Evolutionary conservation across 257 asterid genomes (phyloP), one percentile per base, ranked within the genome.

Genomic region (Catharanthus roseus): DNA sequence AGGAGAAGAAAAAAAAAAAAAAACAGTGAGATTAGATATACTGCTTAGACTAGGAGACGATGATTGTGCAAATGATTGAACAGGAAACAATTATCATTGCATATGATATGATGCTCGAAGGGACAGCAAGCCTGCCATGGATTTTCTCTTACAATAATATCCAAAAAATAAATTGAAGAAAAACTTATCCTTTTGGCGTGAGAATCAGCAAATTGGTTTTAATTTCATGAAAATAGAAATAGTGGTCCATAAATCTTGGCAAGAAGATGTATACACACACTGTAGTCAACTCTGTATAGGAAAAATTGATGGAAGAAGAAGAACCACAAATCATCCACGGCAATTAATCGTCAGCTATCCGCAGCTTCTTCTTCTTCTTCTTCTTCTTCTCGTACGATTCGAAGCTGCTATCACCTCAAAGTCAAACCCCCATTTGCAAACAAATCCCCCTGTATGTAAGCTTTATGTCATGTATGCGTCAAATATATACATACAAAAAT

Each of bases 381-480:
- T 38, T 58, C 75, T 65, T 69, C 69, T 75, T 71, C 64, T 67
- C 80, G 70, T 67, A 67, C 75, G 53, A 69, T 75, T 56, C 57
- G 45, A 79, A 71, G 62, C 41, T 67, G 63, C 31, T 19, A 58
- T 41, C 18, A 28, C 7, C 16, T 21, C 62, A 56, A 65, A 29
- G 85, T 77, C 84, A 81, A 73, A 73, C 56, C 67, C 64, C n/a
- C 51, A n/a, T 42, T 75, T 42, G 71, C 45, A 26, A 67, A 77
- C 34, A 45, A 16, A 34, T 54, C 18, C 65, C 39, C 56, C 72
- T 47, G 61, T 24, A 62, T 74, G 88, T 81, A 80, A 80, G 39
- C 53, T 62, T 0, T 28, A 66, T 69, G 78, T 78, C 84, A 83
- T 66, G 34, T 65, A 24, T 41, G 78, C 80, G 79, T 83, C 83